phyloP scores from a whole-genome alignment of 2,329 filamentous ascomycete species.

The Amauroascus niger region DNA sequence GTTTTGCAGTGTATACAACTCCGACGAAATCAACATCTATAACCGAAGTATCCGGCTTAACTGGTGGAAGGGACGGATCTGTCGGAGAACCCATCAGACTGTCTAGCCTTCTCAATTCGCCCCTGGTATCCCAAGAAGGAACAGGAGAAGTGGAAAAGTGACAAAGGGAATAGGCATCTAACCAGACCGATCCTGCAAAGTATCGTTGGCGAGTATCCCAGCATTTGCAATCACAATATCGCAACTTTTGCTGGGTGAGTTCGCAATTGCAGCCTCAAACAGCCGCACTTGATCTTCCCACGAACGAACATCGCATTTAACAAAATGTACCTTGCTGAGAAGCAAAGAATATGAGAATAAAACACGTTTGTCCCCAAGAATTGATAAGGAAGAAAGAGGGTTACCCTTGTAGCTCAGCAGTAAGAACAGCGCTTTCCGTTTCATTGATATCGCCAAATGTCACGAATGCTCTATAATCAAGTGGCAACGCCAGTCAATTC shows the following conservation, averaged over 20 bases:
- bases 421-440: slow-evolving; percentile 5
- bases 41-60: slow-evolving; percentile 27
- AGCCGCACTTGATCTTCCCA: slow-evolving; percentile 28
- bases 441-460: slow-evolving; percentile 16
- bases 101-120: neutral
- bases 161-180: neutral
- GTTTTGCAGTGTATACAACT: slow-evolving; percentile 39
- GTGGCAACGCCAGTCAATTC: neutral
- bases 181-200: slow-evolving; percentile 22
- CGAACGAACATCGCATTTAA: slow-evolving; percentile 24
- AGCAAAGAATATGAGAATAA: neutral
- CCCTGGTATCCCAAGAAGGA: neutral
- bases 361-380: neutral
- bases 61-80: slow-evolving; percentile 13
- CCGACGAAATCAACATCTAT: slow-evolving; percentile 37
- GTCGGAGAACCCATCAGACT: neutral
- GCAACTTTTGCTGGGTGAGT: slow-evolving; percentile 23
- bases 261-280: slow-evolving; percentile 22
- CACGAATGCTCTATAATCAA: slow-evolving; percentile 13
- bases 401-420: slow-evolving; percentile 12
- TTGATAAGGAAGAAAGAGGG: neutral
- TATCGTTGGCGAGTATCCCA: slow-evolving; percentile 25
- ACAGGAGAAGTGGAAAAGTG: neutral
- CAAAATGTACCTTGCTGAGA: slow-evolving; percentile 21
- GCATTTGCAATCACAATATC: slow-evolving; percentile 29